A percentile compares a stretch with the other conserved stretches of the same genome.
Conservation (phyloP, 805 yeast species). For the Teunomyces cretensis region DNA sequence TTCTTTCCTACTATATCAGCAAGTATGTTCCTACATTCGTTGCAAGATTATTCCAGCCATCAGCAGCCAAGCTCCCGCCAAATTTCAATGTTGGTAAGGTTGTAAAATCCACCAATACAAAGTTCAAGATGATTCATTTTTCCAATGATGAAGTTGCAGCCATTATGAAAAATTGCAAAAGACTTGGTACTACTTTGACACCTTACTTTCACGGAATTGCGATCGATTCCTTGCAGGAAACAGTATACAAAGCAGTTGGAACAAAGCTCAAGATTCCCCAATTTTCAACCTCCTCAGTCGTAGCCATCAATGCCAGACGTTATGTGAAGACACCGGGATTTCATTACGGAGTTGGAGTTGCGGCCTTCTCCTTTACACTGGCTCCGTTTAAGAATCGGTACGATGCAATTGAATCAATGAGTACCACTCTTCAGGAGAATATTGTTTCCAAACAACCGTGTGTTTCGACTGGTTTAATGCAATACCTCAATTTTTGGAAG, state of each 20-base stretch:
- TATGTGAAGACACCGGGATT: slow-evolving; percentile 3
- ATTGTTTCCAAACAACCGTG: slow-evolving; percentile 5
- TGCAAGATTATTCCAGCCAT: not conserved
- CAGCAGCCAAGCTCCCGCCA: not conserved
- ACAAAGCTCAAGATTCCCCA: slow-evolving; percentile 2
- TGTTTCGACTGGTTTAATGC: slow-evolving; percentile 4
- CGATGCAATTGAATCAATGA: slow-evolving; percentile 5
- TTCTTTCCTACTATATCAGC: not conserved
- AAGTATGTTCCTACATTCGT: not conserved
- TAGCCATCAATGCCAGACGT: slow-evolving; percentile 11
- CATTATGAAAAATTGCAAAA: slow-evolving; percentile 7
- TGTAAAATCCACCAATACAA: not conserved
- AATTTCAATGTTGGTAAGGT: not conserved
- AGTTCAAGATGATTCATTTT: slow-evolving; percentile 3
- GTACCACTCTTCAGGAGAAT: not conserved
- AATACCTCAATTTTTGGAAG: slow-evolving; percentile 6
- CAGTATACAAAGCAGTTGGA: not conserved
- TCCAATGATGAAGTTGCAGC: slow-evolving; percentile 1
- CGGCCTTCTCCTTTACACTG: not conserved
- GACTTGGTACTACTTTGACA: slow-evolving; percentile 10
- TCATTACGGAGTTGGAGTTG: slow-evolving; percentile 5
- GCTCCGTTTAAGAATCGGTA: not conserved
- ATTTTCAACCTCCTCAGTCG: slow-evolving; percentile 7
- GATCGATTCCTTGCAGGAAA: slow-evolving; percentile 9
- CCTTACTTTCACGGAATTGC: slow-evolving; percentile 11